phyloP scores from a whole-genome alignment of 2,329 filamentous ascomycete genomes.

The Parasarocladium wereldwijsianum region DNA sequence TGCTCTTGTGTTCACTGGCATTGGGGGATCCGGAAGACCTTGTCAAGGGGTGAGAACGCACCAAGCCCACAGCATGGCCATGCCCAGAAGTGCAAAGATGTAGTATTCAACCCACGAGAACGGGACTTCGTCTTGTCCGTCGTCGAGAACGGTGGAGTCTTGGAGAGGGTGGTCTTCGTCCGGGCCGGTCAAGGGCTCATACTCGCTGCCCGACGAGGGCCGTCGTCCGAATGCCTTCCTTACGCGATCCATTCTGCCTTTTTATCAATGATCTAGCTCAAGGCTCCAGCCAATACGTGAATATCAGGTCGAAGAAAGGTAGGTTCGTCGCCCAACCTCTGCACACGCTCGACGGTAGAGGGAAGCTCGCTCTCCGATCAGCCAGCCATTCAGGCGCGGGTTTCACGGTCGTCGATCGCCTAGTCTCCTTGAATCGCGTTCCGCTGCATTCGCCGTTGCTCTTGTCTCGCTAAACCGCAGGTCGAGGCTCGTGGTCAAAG shows the following conservation, averaged over 20 bases:
- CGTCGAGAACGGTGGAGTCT: slow-evolving; percentile 12
- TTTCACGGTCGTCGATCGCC: too few species aligned
- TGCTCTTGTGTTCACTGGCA: slow-evolving; percentile 1
- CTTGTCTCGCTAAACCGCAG: too few species aligned
- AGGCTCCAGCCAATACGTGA: too few species aligned
- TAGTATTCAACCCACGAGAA: slow-evolving; percentile 82
- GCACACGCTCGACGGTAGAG: too few species aligned
- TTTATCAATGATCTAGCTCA: too few species aligned
- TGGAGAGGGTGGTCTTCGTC: slow-evolving; percentile 14
- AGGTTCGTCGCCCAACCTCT: too few species aligned
- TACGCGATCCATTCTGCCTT: slow-evolving; percentile 14
- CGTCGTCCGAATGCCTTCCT: slow-evolving; percentile 11
- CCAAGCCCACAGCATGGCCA: slow-evolving; percentile 98
- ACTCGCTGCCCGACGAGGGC: slow-evolving; percentile 13
- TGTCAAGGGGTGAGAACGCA: slow-evolving; percentile 25
- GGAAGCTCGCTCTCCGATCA: too few species aligned
- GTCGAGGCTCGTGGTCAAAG: too few species aligned
- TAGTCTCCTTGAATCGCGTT: too few species aligned
- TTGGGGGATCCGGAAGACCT: neutral
- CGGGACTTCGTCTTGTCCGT: slow-evolving; percentile 24
- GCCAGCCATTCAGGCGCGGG: too few species aligned
- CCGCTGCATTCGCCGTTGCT: too few species aligned
- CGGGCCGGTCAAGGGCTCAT: slow-evolving; percentile 16
- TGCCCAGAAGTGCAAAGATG: slow-evolving; percentile 72
- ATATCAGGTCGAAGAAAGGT: too few species aligned